Evolutionary conservation across 345 rosid genomes (phyloP), one percentile per base, ranked within the genome.

Genomic region (Turnera subulata): DNA sequence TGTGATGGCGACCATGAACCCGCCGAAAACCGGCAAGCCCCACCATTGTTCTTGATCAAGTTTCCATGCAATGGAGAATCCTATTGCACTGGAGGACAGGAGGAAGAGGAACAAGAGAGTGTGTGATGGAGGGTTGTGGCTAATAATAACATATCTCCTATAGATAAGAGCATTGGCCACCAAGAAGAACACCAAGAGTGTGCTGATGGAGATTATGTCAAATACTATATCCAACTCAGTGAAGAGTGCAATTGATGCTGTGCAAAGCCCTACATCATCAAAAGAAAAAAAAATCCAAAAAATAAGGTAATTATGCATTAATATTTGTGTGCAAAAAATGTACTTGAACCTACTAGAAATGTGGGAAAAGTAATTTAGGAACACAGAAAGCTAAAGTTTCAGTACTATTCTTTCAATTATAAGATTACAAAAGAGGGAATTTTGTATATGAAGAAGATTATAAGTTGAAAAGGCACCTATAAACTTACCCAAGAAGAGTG

Each of bases 81-180:
- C 82, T 5, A 81, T 61, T 10, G 96, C 75, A 17, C 50, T 58
- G 4, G 56, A 70, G n/a, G 96, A 76, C 65, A 88, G 83, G 60
- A 91, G 78, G 73, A 80, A 56, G 56, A 91, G 95, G 84, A 75
- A 91, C 12, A 71, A 25, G 26, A 85, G 81, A 4, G 94, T 81
- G 59, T 65, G 83, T n/a, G 62, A 56, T 0, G 92, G 80, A 15
- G 79, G 72, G 57, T 57, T 80, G 56, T 68, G 50, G 74, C 80
- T 73, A 8, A 71, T 70, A 55, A 82, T 62, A 15, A 76, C 85
- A 15, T 80, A 78, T 47, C 84, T 73, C 11, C 73, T 75, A 59
- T 91, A 91, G 69, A 91, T 80, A 13, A 91, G 90, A 42, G 96
- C 98, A 66, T 85, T 91, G 43, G 96, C 88, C 33, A 91, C 96